Evolutionary conservation across 805 yeast genomes (phyloP), one percentile per base, ranked within the genome.

Genomic region (Teunomyces lycoperdinae): DNA sequence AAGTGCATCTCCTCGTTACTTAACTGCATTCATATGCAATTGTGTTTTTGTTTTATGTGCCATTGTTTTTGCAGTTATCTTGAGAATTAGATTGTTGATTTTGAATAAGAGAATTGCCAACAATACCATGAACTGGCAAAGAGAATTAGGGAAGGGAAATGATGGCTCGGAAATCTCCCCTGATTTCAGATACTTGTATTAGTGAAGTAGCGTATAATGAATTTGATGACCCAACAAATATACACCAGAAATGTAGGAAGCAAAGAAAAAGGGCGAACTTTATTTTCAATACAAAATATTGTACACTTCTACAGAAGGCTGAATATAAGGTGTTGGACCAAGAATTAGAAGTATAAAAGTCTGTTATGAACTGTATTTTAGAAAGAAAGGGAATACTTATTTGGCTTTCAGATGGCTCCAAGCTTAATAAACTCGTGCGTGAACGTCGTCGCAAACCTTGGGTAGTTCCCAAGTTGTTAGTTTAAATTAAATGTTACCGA

Each of bases 71-170:
- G 78, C 80, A 1, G 52, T 68, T 14, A 48, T 68, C 2, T 60
- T 77, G 51, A 67, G 74, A 54, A 49, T 70, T 38, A 64, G 78
- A 56, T 58, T 78, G 43, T 50, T 50, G 7, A 48, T 56, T 14
- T 61, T 76, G 54, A 77, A 77, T 58, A 72, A 67, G 55, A 62
- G 64, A 52, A 75, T 77, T 43, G 74, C 57, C 16, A 62, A 52
- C 13, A 79, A 78, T 24, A 66, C 77, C 2, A 76, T 77, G 79
- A 60, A 76, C 50, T 76, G 81, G 81, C 74, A 70, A 47, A 58
- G 51, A 29, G 81, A 77, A 55, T 63, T 77, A 29, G 81, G 81
- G 41, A 73, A 70, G 49, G 74, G 74, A 20, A 67, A 66, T 43
- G 76, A 75, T 52, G 76, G 74, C 9, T 62, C 74, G 1, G 62